These are phyloP conservation scores for Takakia lepidozioides DNA, from an alignment of 225 moss, liverwort and hornwort species.

Conservation along the genomic window DNA sequence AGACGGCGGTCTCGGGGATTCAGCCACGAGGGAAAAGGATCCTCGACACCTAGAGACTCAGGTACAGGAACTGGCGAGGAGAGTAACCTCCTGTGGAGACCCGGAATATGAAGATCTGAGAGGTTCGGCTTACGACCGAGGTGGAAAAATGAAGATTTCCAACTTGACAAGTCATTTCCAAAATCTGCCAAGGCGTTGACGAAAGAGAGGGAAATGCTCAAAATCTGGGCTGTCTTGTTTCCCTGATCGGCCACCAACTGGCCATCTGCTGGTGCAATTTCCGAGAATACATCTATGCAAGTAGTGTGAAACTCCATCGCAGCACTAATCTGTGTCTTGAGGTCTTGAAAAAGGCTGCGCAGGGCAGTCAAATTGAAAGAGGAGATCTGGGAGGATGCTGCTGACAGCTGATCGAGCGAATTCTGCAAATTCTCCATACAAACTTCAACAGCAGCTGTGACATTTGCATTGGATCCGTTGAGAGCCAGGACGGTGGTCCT, in stretches of 20 bases:
- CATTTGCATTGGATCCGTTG: conserved; percentile 10
- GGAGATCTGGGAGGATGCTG: no score
- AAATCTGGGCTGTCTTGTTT: conserved; percentile 6
- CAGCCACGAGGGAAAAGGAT: conserved; percentile 19
- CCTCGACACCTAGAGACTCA: not conserved
- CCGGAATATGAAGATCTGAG: no score
- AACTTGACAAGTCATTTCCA: conserved; percentile 14
- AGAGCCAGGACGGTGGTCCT: conserved; percentile 3
- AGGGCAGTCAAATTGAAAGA: no score
- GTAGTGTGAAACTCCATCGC: conserved; percentile 27
- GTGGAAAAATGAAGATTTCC: conserved; percentile 17
- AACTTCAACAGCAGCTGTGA: conserved; percentile 20
- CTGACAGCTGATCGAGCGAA: conserved; percentile 20
- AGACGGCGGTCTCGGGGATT: conserved; percentile 16
- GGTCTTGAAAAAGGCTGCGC: conserved; percentile 22
- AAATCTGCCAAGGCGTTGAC: conserved; percentile 8
- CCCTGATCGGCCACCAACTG: not conserved
- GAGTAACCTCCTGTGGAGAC: no score
- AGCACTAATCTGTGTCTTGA: conserved; percentile 30
- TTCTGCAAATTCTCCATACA: conserved; percentile 16
- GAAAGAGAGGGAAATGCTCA: conserved; percentile 9
- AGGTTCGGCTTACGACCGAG: no score
- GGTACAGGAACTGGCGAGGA: not conserved
- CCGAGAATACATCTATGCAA: conserved; percentile 21
- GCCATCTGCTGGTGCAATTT: no score